Evolutionary conservation across 768 basidiomycete species (phyloP).

Genomic region (Trametes sanguinea): DNA sequence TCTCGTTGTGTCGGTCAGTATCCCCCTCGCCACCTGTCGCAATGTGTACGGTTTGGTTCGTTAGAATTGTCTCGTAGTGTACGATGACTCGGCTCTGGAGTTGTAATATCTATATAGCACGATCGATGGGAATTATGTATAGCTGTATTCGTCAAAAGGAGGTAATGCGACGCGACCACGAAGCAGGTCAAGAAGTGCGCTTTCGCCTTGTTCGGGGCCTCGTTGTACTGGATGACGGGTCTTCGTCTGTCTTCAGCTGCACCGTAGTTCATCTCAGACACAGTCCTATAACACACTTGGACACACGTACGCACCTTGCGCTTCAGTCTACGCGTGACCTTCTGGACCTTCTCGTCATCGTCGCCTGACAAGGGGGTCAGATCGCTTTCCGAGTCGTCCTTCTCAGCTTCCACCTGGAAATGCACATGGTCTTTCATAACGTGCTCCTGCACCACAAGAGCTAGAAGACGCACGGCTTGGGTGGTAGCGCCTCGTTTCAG

Average conservation of each 20-base stretch:
- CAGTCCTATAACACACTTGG: no score
- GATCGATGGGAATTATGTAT: slow-evolving; percentile 14
- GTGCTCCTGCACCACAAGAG: background rate
- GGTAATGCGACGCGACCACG: background rate
- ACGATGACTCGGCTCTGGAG: slow-evolving; percentile 8
- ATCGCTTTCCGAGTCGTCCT: slow-evolving; percentile 24
- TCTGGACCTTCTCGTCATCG: slow-evolving; percentile 21
- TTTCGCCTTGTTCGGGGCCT: background rate
- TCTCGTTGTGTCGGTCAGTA: background rate
- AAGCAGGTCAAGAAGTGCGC: background rate
- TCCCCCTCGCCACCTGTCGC: background rate
- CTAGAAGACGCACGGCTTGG: background rate
- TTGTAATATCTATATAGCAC: slow-evolving; percentile 14
- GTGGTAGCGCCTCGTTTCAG: slow-evolving; percentile 14
- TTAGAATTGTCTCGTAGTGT: slow-evolving; percentile 10
- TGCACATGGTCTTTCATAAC: background rate
- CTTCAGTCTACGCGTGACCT: slow-evolving; percentile 22
- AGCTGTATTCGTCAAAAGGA: background rate
- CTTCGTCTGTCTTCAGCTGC: slow-evolving; percentile 6
- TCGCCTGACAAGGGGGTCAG: slow-evolving; percentile 28
- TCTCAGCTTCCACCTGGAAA: slow-evolving; percentile 7
- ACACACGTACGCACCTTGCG: slow-evolving; percentile 20
- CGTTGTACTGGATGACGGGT: background rate
- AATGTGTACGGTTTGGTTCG: background rate
- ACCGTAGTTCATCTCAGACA: no score